phyloP scores from a whole-genome alignment of 2,329 filamentous ascomycete genomes.

The Xylariaceae sp. region DNA sequence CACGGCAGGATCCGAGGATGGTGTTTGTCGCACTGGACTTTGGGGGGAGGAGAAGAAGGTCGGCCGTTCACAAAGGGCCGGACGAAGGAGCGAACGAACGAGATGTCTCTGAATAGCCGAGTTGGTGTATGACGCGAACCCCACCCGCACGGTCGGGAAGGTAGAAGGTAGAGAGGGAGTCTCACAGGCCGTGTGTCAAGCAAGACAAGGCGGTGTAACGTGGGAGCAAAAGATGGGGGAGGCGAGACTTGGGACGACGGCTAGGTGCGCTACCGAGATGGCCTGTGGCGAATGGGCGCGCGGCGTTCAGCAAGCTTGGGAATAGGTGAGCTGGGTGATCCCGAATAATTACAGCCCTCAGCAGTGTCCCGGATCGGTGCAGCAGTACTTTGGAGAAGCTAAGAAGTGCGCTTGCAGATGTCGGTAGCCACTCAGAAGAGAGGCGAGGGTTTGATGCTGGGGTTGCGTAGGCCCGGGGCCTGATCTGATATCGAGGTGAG shows the following conservation, averaged over 20 bases:
- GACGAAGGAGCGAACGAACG: constrained; percentile 30
- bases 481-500: constrained; percentile 14
- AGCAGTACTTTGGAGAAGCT: constrained; percentile 9
- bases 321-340: background rate
- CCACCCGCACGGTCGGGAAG: constrained; percentile 35
- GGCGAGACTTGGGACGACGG: constrained; percentile 8
- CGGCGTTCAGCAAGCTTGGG: background rate
- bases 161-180: constrained; percentile 23
- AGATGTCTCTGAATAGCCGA: constrained; percentile 35
- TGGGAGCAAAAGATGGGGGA: constrained; percentile 9
- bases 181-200: constrained; percentile 31
- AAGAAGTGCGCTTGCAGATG: constrained; percentile 9
- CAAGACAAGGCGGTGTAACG: constrained; percentile 29
- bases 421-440: constrained; percentile 17
- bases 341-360: background rate
- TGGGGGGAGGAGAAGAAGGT: constrained; percentile 14
- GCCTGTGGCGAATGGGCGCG: background rate
- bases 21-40: constrained; percentile 26
- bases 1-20: constrained; percentile 29
- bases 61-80: constrained; percentile 27
- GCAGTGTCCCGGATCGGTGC: constrained; percentile 15
- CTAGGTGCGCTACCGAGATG: constrained; percentile 3
- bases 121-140: constrained; percentile 37
- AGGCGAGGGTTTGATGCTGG: background rate
- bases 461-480: background rate